Evolutionary conservation across 345 rosid genomes (phyloP), one percentile per base, ranked within the genome.

Genomic region (Pistacia integerrima): DNA sequence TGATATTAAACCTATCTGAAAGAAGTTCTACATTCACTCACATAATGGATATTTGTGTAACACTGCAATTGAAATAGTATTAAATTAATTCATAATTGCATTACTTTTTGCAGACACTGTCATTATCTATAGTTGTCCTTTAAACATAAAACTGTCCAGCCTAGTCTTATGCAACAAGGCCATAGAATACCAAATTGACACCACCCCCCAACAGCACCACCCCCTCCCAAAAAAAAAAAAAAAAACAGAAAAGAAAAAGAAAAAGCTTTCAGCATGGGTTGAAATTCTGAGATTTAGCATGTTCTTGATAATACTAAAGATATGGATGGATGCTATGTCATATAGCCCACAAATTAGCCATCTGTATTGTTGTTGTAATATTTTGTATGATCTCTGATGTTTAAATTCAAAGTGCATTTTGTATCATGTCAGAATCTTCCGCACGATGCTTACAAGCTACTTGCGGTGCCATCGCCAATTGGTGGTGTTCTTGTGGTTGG

Each of bases 401-500:
- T 72, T 36, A 28, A 68, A 33, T 55, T 61, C 46, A 38, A 64
- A 54, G 62, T 75, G 25, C 69, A 59, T 16, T 77, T 75, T 55
- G 75, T 60, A 67, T 73, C 77, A 79, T 78, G 79, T 75, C 92
- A 96, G 99, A 89, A 92, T 87, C 93, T 96, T n/a, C 98, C 98
- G 13, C 93, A 92, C 72, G 99, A 96, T 87, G 92, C 97, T 67
- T 96, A 92, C 87, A 92, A 96, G 88, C 88, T 96, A 78, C 94
- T 92, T 77, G 94, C 99, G 16, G 98, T 92, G 81, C 99, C 98
- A 70, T 91, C 97, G 9, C 99, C 98, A 72, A 90, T 93, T 64
- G 98, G 99, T 36, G 99, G 99, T 71, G 97, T 96, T 83, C 90
- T 93, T 80, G 98, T 96, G 74, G 81, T 93, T 77, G 78, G 97